Conservation (phyloP, 805 yeast genomes). For the Sporopachydermia lactativora region DNA sequence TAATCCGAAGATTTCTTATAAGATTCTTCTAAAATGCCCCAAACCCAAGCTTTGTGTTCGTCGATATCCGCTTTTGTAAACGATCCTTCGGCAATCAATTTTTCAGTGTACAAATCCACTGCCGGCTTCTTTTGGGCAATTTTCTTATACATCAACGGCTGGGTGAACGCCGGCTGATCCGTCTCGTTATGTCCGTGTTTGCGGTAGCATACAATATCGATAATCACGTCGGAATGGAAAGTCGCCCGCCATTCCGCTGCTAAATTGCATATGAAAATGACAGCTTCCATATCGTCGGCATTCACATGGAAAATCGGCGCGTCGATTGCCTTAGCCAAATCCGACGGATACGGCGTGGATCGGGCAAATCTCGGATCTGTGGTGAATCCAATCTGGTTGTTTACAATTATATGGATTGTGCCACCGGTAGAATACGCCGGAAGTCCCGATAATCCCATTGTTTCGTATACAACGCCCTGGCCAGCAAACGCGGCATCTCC, state of each 20-base stretch:
- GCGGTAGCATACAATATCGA: constrained; percentile 97
- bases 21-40: constrained; percentile 86
- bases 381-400: constrained; percentile 98
- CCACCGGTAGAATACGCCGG: constrained; percentile 98
- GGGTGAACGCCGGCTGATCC: constrained; percentile 98
- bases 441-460: constrained; percentile 84
- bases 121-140: constrained; percentile 84
- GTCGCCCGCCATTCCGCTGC: constrained; percentile 98
- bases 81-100: constrained; percentile 74
- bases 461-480: constrained; percentile 98
- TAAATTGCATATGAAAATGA: constrained; percentile 79
- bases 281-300: constrained; percentile 94
- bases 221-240: constrained; percentile 91
- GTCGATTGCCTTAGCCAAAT: constrained; percentile 89
- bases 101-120: constrained; percentile 68
- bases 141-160: constrained; percentile 91
- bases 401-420: constrained; percentile 88
- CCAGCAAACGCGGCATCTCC: constrained; percentile 99
- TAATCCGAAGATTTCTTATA: constrained; percentile 81
- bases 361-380: constrained; percentile 97
- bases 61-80: constrained; percentile 83
- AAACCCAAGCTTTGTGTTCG: constrained; percentile 97
- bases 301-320: constrained; percentile 99
- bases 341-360: constrained; percentile 96
- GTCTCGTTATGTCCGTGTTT: constrained; percentile 99